phyloP scores from a whole-genome alignment of 306 rosid species.

The Delonix regia region DNA sequence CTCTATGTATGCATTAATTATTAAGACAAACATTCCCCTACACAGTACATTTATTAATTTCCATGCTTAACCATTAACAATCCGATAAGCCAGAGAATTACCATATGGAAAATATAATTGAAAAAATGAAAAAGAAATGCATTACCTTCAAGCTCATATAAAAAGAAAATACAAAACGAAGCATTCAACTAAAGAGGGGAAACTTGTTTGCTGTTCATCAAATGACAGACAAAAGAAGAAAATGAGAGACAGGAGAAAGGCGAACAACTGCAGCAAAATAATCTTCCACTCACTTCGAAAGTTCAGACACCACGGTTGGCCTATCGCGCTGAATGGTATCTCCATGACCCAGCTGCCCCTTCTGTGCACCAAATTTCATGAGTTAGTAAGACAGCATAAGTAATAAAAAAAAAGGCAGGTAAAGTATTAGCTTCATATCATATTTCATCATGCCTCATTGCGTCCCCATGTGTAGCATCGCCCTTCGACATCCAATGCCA shows the following conservation, averaged over 20 bases:
- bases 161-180: background rate
- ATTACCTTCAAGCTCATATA: background rate
- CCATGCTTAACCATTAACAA: background rate
- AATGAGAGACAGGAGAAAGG: background rate
- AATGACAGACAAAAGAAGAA: background rate
- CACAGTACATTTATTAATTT: background rate
- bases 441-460: slow-evolving; percentile 65
- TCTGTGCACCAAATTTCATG: slow-evolving; percentile 57
- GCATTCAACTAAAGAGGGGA: background rate
- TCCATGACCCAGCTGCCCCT: slow-evolving; percentile 98
- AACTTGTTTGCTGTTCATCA: background rate
- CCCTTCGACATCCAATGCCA: slow-evolving; percentile 94
- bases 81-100: background rate
- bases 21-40: background rate
- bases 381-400: slow-evolving; percentile 15
- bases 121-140: background rate
- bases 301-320: slow-evolving; percentile 94
- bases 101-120: background rate
- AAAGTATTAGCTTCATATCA: slow-evolving; percentile 23
- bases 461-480: slow-evolving; percentile 99
- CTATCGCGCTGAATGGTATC: slow-evolving; percentile 92
- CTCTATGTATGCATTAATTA: background rate
- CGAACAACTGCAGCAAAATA: background rate
- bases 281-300: slow-evolving; percentile 74
- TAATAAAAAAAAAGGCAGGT: background rate